Percentiles rank a stretch among this genome's conserved stretches.
Conservation (phyloP, 345 rosid genomes). For the Lepidium africanum region DNA sequence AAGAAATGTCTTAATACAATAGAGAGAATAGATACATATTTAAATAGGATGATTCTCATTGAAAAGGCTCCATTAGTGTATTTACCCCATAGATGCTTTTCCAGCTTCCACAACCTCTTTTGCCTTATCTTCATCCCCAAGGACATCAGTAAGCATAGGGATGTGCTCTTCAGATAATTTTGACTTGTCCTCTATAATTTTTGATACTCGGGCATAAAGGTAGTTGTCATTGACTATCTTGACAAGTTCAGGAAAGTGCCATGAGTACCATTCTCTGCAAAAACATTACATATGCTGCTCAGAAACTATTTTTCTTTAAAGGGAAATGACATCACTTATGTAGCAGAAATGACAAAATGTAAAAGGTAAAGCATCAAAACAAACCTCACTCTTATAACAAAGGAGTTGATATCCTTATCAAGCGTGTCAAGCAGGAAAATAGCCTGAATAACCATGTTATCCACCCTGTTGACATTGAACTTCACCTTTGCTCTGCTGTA, state of each 20-base stretch:
- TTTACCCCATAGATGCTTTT: conserved; percentile 95
- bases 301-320: not conserved
- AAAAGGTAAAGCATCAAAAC: conserved; percentile 14
- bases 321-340: not conserved
- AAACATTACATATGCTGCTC: not conserved
- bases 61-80: not conserved
- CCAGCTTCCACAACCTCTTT: conserved; percentile 89
- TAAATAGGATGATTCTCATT: not conserved
- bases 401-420: conserved; percentile 84
- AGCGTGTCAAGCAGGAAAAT: conserved; percentile 81
- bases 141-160: conserved; percentile 52
- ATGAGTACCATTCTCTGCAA: conserved; percentile 94
- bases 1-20: not conserved
- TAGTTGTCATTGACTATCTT: conserved; percentile 95
- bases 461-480: conserved; percentile 87
- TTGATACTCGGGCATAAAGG: conserved; percentile 67
- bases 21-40: not conserved
- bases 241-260: conserved; percentile 95
- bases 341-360: not conserved
- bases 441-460: conserved; percentile 95
- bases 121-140: conserved; percentile 95
- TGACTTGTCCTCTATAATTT: conserved; percentile 66
- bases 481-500: conserved; percentile 97
- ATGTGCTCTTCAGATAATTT: conserved; percentile 53
- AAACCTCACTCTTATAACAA: conserved; percentile 91